phyloP scores from a whole-genome alignment of 208 protist genomes.

The Wallacemonas collosoma region DNA sequence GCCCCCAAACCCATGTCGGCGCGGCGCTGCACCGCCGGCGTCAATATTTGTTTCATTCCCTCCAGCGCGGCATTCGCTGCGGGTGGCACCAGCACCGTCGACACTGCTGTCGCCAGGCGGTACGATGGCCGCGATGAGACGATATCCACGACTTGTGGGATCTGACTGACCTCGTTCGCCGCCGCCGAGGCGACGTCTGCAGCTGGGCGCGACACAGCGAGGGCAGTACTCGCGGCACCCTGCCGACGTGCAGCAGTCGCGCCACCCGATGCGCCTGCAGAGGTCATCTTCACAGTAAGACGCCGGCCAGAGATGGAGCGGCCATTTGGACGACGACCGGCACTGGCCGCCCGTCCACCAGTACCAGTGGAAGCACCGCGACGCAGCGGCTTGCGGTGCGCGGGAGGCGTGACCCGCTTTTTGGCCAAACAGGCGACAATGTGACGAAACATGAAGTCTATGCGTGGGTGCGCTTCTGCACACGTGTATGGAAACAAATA shows the following conservation, averaged over 20 bases:
- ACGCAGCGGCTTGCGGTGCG: slow-evolving; percentile 27
- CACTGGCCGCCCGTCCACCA: neutral
- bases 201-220: neutral
- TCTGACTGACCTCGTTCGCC: neutral
- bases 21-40: slow-evolving; percentile 36
- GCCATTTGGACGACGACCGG: neutral
- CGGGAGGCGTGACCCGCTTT: slow-evolving; percentile 23
- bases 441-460: slow-evolving; percentile 18
- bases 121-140: slow-evolving; percentile 44
- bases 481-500: neutral
- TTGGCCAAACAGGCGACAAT: slow-evolving; percentile 12
- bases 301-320: neutral
- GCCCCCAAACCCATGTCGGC: neutral
- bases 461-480: neutral
- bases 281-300: neutral
- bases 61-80: slow-evolving; percentile 62
- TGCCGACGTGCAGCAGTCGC: neutral
- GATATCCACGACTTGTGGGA: slow-evolving; percentile 15
- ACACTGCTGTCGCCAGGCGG: slow-evolving; percentile 78
- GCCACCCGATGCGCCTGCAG: neutral
- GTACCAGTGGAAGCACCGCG: neutral
- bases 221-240: neutral
- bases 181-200: neutral
- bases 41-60: slow-evolving; percentile 71
- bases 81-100: slow-evolving; percentile 80